Base-by-base conservation (phyloP, 2,329 filamentous ascomycete genomes). In the Aspergillus glaucus region DNA sequence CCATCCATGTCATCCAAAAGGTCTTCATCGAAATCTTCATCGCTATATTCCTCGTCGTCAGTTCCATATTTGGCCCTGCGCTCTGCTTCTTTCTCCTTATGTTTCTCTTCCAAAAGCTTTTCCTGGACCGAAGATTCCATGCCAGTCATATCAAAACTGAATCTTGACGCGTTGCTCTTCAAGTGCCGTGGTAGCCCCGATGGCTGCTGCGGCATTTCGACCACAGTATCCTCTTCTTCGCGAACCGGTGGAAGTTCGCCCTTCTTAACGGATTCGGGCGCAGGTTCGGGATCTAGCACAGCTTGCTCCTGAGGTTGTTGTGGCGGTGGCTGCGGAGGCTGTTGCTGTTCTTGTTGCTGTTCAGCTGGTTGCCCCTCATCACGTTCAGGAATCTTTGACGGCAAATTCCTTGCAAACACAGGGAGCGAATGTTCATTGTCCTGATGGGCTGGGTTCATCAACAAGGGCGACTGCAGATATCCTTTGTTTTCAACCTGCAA, bases 81-180 rank as follows among this genome's bases (percentile, higher is more conserved):
- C 26, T 65, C 69, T 51, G 76, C 68, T 62, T 77, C 70, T 67
- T 80, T 69, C 62, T 75, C 67, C 67, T 80, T 75, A 55, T 84
- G 80, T 45, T 80, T 80, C 51, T 85, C 82, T 64, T 85, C 82
- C 30, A 85, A 65, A 6, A 83, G 65, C 53, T 77, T 78, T 58
- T 85, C 82, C 59, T 85, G 80, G 0, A 74, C 72, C 4, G 77
- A 74, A 4, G 80, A 82, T 47, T 79, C 81, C 8, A 74, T 72
- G 14, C 76, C 77, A 5, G 73, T 76, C 57, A 84, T 77, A 53
- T 85, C 81, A 55, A 85, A 85, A 55, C 81, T 85, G 59, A 85
- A 85, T 8, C 81, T 71, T 2, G 80, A 84, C 1, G 81, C 78
- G 61, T 77, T 80, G 57, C 80, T 84, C 49, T 69, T 75, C 47